Base-by-base conservation (phyloP, 225 moss, liverwort and hornwort genomes). In the Pseudoscleropodium purum region DNA sequence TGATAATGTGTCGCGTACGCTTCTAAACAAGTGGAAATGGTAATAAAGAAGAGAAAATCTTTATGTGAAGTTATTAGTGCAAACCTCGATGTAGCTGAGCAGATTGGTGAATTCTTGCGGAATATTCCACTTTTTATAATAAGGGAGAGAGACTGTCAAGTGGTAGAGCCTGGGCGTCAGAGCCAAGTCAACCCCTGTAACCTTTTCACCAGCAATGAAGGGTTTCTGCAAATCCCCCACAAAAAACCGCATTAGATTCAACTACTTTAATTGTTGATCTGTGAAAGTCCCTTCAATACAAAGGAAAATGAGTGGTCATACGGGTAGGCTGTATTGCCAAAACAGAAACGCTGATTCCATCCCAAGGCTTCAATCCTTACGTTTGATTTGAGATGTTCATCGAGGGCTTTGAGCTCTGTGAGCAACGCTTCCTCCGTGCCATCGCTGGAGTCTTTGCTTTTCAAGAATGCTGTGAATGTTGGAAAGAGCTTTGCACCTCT, bases 161-260 rank as follows among this genome's bases (percentile, higher is more conserved):
- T 97, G 98, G 78, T 96, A 97, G 34, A 98, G 91, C 89, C 95
- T 98, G 45, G 98, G 98, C 34, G 93, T 92, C 80, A 98, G 89
- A 73, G 93, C 94, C 87, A 98, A 93, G 85, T 98, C 98, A 75
- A 91, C 91, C n/a, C 93, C 92, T 41, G 95, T 94, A 57, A 97
- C 79, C 72, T 97, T 95, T 62, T 95, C 96, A 83, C 97, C 98
- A 70, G 96, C 96, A 62, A 98, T 88, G 83, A 91, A 98, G 56
- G 96, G 95, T 76, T 95, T 93, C 97, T 97, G 95, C 90, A 67
- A 91, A 37, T 26, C 52, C 52, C 13, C 34, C 52, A 45, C 2
- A 2, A 52, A 51, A 77, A 23, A 3, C 9, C 21, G 24, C 77
- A 52, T 77, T 77, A 77, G 77, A 77, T 13, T 76, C 33, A 8